Conservation (phyloP, 345 rosid genomes). For the Microcos paniculata region DNA sequence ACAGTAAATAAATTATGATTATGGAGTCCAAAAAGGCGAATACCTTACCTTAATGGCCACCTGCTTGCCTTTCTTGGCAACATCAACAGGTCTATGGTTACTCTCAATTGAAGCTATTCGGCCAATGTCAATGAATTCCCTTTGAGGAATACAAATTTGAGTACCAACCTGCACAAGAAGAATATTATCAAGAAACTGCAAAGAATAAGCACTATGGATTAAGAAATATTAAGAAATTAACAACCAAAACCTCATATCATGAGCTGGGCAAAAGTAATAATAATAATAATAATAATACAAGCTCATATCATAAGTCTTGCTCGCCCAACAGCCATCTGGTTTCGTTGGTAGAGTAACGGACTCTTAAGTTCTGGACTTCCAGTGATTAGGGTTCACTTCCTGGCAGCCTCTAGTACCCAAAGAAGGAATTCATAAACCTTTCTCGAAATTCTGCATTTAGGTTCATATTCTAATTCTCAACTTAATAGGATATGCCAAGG, state of each 20-base stretch:
- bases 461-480: neutral
- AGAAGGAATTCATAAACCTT: too few relatives aligned
- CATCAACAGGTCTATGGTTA: slow-evolving; percentile 71
- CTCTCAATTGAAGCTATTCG: slow-evolving; percentile 79
- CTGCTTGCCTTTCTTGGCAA: slow-evolving; percentile 75
- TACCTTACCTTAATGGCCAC: slow-evolving; percentile 85
- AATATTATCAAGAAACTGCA: slow-evolving; percentile 1
- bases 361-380: too few relatives aligned
- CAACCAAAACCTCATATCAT: neutral
- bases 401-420: too few relatives aligned
- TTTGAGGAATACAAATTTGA: slow-evolving; percentile 80
- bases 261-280: too few relatives aligned
- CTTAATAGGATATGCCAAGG: too few relatives aligned
- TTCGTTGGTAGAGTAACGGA: too few relatives aligned
- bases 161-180: slow-evolving; percentile 67
- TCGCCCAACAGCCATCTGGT: too few relatives aligned
- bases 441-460: neutral
- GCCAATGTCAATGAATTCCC: slow-evolving; percentile 84
- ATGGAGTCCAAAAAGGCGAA: neutral
- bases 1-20: neutral
- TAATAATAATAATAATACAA: too few relatives aligned
- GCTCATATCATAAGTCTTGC: too few relatives aligned
- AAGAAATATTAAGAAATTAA: neutral
- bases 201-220: neutral
- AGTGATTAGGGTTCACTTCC: too few relatives aligned